A percentile compares a stretch with the other conserved stretches of the same genome.
These are phyloP conservation scores for Myriosclerotinia scirpicola DNA, from an alignment of 2,329 filamentous ascomycete genomes.

Conservation along the genomic window DNA sequence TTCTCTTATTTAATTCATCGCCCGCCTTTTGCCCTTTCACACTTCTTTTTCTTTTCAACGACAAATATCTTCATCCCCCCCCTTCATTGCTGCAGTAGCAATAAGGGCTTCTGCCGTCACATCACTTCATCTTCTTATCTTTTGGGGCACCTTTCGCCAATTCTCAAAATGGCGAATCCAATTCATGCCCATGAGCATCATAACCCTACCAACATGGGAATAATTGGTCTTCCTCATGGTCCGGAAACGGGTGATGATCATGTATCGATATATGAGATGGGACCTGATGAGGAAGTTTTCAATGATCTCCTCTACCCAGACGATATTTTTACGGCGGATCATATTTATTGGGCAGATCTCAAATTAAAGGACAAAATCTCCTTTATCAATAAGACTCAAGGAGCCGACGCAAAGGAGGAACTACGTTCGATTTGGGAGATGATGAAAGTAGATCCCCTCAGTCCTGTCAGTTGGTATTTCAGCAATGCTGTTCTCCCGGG, in stretches of 20 bases:
- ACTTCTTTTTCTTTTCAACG: background rate
- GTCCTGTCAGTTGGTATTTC: conserved; percentile 82
- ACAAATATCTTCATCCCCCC: background rate
- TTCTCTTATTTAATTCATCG: conserved; percentile 13
- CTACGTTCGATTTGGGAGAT: conserved; percentile 67
- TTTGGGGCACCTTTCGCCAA: background rate
- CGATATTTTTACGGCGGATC: conserved; percentile 79
- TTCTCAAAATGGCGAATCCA: conserved; percentile 30
- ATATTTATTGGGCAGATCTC: conserved; percentile 92
- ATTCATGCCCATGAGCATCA: conserved; percentile 36
- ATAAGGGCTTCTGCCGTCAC: conserved; percentile 9
- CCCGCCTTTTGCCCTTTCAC: background rate
- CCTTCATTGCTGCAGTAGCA: conserved; percentile 17
- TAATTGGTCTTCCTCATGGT: conserved; percentile 37
- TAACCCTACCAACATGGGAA: conserved; percentile 35
- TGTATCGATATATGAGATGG: conserved; percentile 29
- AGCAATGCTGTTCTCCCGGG: conserved; percentile 89
- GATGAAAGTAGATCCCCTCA: conserved; percentile 83
- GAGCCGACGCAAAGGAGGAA: conserved; percentile 68
- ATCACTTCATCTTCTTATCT: conserved; percentile 3
- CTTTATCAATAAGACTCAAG: conserved; percentile 76
- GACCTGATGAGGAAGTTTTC: conserved; percentile 62
- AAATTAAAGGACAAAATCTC: conserved; percentile 65
- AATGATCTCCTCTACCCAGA: conserved; percentile 80
- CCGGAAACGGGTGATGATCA: conserved; percentile 40